phyloP scores from a whole-genome alignment of 345 rosid genomes.

The Fremontodendron californicum region DNA sequence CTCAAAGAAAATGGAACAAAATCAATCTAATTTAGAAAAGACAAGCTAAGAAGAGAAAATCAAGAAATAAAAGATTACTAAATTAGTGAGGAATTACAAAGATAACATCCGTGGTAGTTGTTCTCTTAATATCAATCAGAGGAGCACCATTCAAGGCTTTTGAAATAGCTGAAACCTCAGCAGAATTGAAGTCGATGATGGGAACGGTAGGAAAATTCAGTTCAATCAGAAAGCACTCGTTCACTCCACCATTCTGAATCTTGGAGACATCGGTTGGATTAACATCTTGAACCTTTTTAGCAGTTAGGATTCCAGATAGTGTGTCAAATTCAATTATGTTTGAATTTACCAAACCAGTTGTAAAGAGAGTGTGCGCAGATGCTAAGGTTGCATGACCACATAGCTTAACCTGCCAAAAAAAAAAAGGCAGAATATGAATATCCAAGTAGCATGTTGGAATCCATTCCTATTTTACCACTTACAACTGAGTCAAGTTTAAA shows the following conservation, averaged over 20 bases:
- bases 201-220: constrained; percentile 49
- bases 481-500: neutral
- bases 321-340: constrained; percentile 62
- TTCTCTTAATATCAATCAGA: constrained; percentile 47
- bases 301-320: constrained; percentile 58
- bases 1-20: neutral
- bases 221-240: constrained; percentile 39
- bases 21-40: neutral
- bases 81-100: constrained; percentile 37
- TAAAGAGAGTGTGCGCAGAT: constrained; percentile 63
- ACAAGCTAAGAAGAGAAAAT: neutral
- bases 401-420: constrained; percentile 51
- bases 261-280: constrained; percentile 13
- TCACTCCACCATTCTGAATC: constrained; percentile 30
- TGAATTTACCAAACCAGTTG: constrained; percentile 45
- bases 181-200: constrained; percentile 31
- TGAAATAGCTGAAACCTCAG: constrained; percentile 29
- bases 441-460: neutral
- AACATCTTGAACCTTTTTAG: constrained; percentile 42
- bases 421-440: neutral
- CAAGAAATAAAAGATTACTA: neutral
- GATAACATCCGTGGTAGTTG: constrained; percentile 32
- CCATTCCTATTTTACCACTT: neutral
- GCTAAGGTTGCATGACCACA: constrained; percentile 93
- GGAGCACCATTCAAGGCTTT: constrained; percentile 52